Conservation (phyloP, 345 rosid genomes). For the Eucalyptus dawsonii region DNA sequence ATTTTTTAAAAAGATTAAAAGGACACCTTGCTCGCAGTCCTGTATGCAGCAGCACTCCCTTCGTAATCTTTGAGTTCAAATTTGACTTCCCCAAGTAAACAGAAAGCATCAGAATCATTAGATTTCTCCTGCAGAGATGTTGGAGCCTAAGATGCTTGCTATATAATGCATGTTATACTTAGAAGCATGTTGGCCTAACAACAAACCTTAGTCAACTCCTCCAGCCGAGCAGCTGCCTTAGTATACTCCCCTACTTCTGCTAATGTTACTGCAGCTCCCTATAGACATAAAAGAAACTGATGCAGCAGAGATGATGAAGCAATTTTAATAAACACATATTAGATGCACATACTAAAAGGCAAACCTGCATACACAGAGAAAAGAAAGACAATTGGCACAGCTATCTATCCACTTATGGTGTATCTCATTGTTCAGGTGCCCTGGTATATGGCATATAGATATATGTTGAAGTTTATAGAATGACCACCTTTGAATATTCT, state of each 20-base stretch:
- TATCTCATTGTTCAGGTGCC: neutral
- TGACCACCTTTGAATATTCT: neutral
- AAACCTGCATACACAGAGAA: neutral
- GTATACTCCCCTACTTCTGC: slow-evolving; percentile 75
- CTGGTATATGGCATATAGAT: neutral
- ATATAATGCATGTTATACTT: neutral
- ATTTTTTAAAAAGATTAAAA: neutral
- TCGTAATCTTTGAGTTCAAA: slow-evolving; percentile 81
- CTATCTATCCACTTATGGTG: neutral
- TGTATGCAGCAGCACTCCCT: slow-evolving; percentile 82
- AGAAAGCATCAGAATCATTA: slow-evolving; percentile 66
- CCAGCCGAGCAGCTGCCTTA: slow-evolving; percentile 51
- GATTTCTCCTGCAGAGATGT: slow-evolving; percentile 54
- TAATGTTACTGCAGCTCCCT: slow-evolving; percentile 90
- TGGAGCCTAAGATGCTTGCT: neutral
- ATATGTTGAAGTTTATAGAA: neutral
- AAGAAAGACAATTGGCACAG: neutral
- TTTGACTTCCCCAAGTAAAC: slow-evolving; percentile 91
- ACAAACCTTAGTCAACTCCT: slow-evolving; percentile 75
- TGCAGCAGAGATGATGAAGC: neutral
- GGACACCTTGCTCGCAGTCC: slow-evolving; percentile 41
- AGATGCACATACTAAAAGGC: neutral
- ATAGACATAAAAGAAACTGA: neutral
- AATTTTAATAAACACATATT: neutral
- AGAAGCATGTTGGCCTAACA: neutral